phyloP scores from a whole-genome alignment of 2,329 filamentous ascomycete genomes.

The Neofusicoccum sp. region DNA sequence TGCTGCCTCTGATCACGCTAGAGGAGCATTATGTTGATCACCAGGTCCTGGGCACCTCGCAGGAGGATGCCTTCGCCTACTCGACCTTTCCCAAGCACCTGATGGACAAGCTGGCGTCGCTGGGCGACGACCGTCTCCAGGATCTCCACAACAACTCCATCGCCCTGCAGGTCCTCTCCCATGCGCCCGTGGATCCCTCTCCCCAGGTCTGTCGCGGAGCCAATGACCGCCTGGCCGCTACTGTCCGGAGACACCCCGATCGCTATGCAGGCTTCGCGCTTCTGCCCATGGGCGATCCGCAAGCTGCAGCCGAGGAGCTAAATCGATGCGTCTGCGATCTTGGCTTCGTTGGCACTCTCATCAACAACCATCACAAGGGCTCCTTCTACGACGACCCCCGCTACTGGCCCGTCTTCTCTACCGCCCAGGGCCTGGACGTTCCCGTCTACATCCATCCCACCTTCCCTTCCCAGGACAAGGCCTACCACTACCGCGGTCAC shows the following conservation, averaged over 20 bases:
- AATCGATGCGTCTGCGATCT: conserved; percentile 34
- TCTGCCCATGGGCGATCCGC: conserved; percentile 34
- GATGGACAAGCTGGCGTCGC: conserved; percentile 13
- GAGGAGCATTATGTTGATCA: conserved; percentile 17
- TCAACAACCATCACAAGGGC: conserved; percentile 41
- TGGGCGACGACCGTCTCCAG: conserved; percentile 16
- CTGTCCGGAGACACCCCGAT: conserved; percentile 23
- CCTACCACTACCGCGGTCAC: conserved; percentile 29
- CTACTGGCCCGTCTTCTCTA: conserved; percentile 32
- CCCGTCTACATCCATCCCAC: conserved; percentile 36
- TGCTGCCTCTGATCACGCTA: conserved; percentile 14
- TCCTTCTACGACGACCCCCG: conserved; percentile 32
- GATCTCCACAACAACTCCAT: conserved; percentile 17
- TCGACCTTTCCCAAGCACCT: neutral
- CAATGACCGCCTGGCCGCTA: conserved; percentile 16
- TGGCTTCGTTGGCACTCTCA: conserved; percentile 61
- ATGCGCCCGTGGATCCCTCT: conserved; percentile 16
- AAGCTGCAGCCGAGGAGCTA: conserved; percentile 32
- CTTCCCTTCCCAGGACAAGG: conserved; percentile 29
- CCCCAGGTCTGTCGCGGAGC: conserved; percentile 5
- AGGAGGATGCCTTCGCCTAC: conserved; percentile 10
- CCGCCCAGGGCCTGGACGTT: conserved; percentile 31
- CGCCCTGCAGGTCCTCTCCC: conserved; percentile 15
- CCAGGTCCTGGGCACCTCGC: conserved; percentile 4
- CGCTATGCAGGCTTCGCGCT: conserved; percentile 46